These are phyloP conservation scores for Hebeloma cylindrosporum DNA, from an alignment of 768 basidiomycete species.

Conservation along the genomic window DNA sequence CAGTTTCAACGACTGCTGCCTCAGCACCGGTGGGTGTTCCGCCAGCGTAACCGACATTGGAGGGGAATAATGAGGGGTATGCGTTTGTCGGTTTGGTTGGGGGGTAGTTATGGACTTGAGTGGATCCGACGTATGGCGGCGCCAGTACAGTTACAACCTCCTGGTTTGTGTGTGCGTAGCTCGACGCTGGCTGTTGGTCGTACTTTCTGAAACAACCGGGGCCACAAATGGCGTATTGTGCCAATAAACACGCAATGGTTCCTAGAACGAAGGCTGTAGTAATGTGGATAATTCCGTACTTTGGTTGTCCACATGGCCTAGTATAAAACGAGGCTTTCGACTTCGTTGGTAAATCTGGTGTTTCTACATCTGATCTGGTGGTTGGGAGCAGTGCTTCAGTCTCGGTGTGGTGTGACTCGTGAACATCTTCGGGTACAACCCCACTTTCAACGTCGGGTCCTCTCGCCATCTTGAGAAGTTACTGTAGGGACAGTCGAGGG, in stretches of 20 bases:
- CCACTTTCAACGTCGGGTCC: slow-evolving; percentile 17
- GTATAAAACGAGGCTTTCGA: slow-evolving; percentile 8
- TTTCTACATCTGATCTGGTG: slow-evolving; percentile 15
- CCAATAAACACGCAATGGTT: slow-evolving; percentile 45
- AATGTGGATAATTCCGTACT: slow-evolving; percentile 40
- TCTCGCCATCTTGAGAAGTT: slow-evolving; percentile 9
- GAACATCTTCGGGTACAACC: slow-evolving; percentile 2
- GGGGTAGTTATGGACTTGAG: slow-evolving; percentile 67
- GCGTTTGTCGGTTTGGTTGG: slow-evolving; percentile 73
- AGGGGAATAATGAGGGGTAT: slow-evolving; percentile 72
- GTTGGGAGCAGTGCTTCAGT: slow-evolving; percentile 31
- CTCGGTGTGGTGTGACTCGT: slow-evolving; percentile 22
- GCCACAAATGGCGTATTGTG: slow-evolving; percentile 49
- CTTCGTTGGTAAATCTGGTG: slow-evolving; percentile 12
- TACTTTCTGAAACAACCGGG: slow-evolving; percentile 36
- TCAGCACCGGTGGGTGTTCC: slow-evolving; percentile 80
- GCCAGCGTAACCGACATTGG: slow-evolving; percentile 75
- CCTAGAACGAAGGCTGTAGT: slow-evolving; percentile 55
- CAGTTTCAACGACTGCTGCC: slow-evolving; percentile 68
- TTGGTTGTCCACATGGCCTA: slow-evolving; percentile 22
- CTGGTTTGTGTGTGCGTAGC: slow-evolving; percentile 8
- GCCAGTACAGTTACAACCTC: slow-evolving; percentile 41
- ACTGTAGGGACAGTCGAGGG: no score
- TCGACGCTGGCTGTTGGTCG: slow-evolving; percentile 7
- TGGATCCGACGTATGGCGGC: slow-evolving; percentile 71